These are phyloP conservation scores for Ecytonucleospora hepatopenaei DNA, from an alignment of 371 early-diverging fungal species.

Conservation along the genomic window DNA sequence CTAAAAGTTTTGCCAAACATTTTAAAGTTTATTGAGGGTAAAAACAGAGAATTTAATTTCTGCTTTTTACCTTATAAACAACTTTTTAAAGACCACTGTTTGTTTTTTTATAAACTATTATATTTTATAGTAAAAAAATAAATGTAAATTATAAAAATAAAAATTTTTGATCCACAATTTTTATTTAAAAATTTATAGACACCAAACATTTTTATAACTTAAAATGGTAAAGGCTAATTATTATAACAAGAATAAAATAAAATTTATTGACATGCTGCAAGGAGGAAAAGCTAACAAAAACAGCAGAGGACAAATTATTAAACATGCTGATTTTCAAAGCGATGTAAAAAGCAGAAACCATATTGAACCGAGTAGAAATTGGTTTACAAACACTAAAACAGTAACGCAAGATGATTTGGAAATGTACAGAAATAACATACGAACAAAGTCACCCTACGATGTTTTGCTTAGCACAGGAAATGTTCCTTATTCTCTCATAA, in stretches of 20 bases:
- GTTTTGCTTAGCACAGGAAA: slow-evolving; percentile 81
- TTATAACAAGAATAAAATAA: slow-evolving; percentile 55
- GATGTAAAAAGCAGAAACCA: slow-evolving; percentile 64
- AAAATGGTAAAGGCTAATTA: slow-evolving; percentile 51
- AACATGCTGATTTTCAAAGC: slow-evolving; percentile 79
- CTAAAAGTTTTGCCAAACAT: slow-evolving; percentile 1
- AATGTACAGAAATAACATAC: slow-evolving; percentile 61
- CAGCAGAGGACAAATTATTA: slow-evolving; percentile 74
- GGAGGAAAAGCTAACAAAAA: slow-evolving; percentile 68
- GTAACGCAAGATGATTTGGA: slow-evolving; percentile 68
- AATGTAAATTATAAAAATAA: background rate
- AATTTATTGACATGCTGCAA: slow-evolving; percentile 49
- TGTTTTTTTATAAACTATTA: too few species aligned
- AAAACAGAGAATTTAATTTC: too few species aligned
- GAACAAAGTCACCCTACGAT: slow-evolving; percentile 70
- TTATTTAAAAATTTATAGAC: too few species aligned
- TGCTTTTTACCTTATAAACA: too few species aligned
- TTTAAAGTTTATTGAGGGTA: too few species aligned
- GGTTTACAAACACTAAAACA: slow-evolving; percentile 82
- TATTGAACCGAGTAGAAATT: slow-evolving; percentile 79
- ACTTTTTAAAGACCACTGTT: too few species aligned
- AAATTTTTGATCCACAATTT: too few species aligned
- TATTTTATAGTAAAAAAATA: background rate
- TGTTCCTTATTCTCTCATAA: slow-evolving; percentile 80
- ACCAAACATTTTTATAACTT: background rate